phyloP scores from a whole-genome alignment of 2,329 filamentous ascomycete genomes.

The Podosphaera fusca region DNA sequence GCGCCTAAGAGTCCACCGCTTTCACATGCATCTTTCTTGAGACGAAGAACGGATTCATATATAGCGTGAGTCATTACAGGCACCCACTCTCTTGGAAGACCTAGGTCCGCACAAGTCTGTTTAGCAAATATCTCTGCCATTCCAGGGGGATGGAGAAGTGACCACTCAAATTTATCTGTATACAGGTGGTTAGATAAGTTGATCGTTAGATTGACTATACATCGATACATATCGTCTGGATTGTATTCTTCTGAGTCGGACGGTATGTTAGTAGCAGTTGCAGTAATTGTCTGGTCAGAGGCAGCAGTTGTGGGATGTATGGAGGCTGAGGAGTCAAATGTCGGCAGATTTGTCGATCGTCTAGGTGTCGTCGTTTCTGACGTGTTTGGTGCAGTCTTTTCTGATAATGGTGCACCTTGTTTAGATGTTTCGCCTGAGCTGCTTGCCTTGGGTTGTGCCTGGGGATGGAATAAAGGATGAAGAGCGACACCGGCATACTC shows the following conservation, averaged over 20 bases:
- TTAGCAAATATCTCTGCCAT: conserved; percentile 84
- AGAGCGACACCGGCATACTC: conserved; percentile 89
- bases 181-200: conserved; percentile 82
- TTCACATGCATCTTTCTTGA: conserved; percentile 94
- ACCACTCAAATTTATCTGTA: conserved; percentile 97
- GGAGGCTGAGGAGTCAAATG: conserved; percentile 25
- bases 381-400: conserved; percentile 20
- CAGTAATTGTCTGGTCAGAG: conserved; percentile 28
- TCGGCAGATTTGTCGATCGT: conserved; percentile 23
- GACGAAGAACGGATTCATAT: conserved; percentile 73
- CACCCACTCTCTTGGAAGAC: conserved; percentile 78
- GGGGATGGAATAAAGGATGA: conserved; percentile 68
- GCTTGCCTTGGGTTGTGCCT: conserved; percentile 16
- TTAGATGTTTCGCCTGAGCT: conserved; percentile 16
- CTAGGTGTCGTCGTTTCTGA: conserved; percentile 34
- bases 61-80: conserved; percentile 89
- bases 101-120: conserved; percentile 78
- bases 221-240: conserved; percentile 84
- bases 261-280: conserved; percentile 39
- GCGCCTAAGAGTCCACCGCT: conserved; percentile 66
- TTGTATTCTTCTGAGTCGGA: conserved; percentile 55
- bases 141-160: conserved; percentile 70
- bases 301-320: conserved; percentile 20
- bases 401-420: conserved; percentile 12
- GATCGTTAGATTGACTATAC: conserved; percentile 74